Evolutionary conservation across 2,329 filamentous ascomycete species (phyloP).

Genomic region (Colletotrichum sp.): DNA sequence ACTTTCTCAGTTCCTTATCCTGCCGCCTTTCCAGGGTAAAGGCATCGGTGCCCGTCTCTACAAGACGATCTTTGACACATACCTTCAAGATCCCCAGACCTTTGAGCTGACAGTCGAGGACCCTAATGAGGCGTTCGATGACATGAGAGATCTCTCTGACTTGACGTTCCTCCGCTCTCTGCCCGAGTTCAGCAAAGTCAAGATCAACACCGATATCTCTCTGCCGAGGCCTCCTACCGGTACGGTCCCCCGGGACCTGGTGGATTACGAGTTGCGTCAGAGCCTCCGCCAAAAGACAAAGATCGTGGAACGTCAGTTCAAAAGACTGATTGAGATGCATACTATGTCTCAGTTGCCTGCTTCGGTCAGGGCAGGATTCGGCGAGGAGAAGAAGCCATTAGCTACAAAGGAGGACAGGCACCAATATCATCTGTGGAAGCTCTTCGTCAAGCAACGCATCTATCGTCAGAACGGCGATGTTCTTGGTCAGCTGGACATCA

Average conservation of each 20-base stretch:
- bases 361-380: constrained; percentile 59
- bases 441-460: constrained; percentile 78
- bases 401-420: constrained; percentile 63
- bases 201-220: constrained; percentile 56
- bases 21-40: constrained; percentile 84
- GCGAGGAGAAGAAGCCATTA: constrained; percentile 43
- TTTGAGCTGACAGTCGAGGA: constrained; percentile 93
- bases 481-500: constrained; percentile 70
- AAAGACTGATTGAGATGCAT: constrained; percentile 77
- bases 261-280: constrained; percentile 63
- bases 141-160: constrained; percentile 78
- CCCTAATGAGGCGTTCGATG: constrained; percentile 85
- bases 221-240: constrained; percentile 52
- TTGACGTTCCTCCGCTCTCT: constrained; percentile 66
- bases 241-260: constrained; percentile 52
- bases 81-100: constrained; percentile 70
- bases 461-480: constrained; percentile 77
- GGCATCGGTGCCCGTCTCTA: constrained; percentile 85
- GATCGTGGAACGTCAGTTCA: constrained; percentile 79
- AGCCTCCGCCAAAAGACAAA: constrained; percentile 67
- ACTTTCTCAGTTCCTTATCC: constrained; percentile 91
- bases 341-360: constrained; percentile 65
- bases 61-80: constrained; percentile 75
- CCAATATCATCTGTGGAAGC: constrained; percentile 72
- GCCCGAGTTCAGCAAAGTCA: constrained; percentile 62